Evolutionary conservation across 2,329 filamentous ascomycete genomes (phyloP).

Genomic region (Exutisphaerella laricina): DNA sequence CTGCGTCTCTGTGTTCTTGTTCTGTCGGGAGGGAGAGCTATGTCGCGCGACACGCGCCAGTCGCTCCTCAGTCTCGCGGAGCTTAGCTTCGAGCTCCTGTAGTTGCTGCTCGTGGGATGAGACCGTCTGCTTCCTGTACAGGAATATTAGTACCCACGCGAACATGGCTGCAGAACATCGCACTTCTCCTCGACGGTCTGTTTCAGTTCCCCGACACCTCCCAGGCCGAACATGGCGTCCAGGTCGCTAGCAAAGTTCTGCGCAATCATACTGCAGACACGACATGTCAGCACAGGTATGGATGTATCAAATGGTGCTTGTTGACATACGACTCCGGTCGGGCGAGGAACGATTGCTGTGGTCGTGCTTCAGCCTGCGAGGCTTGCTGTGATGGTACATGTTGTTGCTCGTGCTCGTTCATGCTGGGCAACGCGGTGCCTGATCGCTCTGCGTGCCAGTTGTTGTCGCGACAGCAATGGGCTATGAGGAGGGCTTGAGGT

Average conservation of each 20-base stretch:
- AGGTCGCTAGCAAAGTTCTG: constrained; percentile 80
- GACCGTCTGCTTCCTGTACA: constrained; percentile 73
- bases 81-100: constrained; percentile 74
- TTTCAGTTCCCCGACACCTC: constrained; percentile 66
- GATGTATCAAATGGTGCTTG: too few relatives aligned
- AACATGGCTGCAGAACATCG: constrained; percentile 34
- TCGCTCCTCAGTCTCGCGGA: constrained; percentile 78
- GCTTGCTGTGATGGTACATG: too few relatives aligned
- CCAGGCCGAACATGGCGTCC: constrained; percentile 81
- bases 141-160: too few relatives aligned
- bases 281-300: too few relatives aligned
- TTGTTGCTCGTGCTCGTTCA: constrained; percentile 11
- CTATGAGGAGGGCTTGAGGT: too few relatives aligned
- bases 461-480: too few relatives aligned
- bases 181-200: constrained; percentile 78
- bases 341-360: constrained; percentile 8
- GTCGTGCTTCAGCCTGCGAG: too few relatives aligned
- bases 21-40: constrained; percentile 24
- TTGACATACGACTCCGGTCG: constrained; percentile 27
- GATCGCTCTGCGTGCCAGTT: too few relatives aligned
- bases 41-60: constrained; percentile 43
- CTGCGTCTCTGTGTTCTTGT: constrained; percentile 15
- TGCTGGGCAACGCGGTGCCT: constrained; percentile 5
- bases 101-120: constrained; percentile 70
- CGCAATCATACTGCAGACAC: constrained; percentile 73